Conservation (phyloP, 2,329 filamentous ascomycete species). For the Chaetomium olivaceum region DNA sequence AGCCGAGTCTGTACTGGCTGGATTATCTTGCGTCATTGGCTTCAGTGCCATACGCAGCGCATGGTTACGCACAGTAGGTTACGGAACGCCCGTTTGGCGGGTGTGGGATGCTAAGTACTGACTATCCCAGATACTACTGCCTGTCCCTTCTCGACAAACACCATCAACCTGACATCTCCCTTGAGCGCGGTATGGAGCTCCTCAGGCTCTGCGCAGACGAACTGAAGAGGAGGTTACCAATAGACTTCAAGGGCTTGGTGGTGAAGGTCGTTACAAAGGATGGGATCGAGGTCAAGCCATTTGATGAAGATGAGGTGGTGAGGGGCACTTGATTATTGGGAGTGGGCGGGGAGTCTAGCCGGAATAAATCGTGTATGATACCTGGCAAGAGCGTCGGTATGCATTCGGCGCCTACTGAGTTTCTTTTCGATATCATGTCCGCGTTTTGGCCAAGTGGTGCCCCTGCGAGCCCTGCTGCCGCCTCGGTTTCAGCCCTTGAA, state of each 20-base stretch:
- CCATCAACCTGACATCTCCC: constrained; percentile 89
- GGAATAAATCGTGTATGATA: constrained; percentile 34
- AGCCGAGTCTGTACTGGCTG: constrained; percentile 93
- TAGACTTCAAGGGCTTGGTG: constrained; percentile 96
- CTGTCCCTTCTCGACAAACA: constrained; percentile 97
- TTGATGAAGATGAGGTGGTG: constrained; percentile 76
- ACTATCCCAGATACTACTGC: constrained; percentile 79
- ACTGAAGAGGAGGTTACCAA: constrained; percentile 91
- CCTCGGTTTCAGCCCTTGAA: constrained; percentile 21
- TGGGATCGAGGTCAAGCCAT: constrained; percentile 81
- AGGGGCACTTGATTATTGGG: constrained; percentile 53
- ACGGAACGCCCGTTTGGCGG: neutral
- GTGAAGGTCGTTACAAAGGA: constrained; percentile 97
- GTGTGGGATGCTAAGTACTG: constrained; percentile 27
- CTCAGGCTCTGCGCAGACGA: constrained; percentile 95
- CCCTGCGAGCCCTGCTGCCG: neutral
- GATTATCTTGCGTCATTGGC: constrained; percentile 92
- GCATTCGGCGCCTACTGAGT: constrained; percentile 6
- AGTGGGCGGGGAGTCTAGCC: constrained; percentile 12
- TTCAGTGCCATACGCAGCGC: constrained; percentile 89
- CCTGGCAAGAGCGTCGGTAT: constrained; percentile 22
- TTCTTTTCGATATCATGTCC: constrained; percentile 15
- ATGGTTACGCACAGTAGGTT: constrained; percentile 94
- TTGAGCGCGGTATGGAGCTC: constrained; percentile 88
- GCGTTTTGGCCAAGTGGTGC: constrained; percentile 15